phyloP scores from a whole-genome alignment of 768 basidiomycete genomes.

The Suillus ampliporus region DNA sequence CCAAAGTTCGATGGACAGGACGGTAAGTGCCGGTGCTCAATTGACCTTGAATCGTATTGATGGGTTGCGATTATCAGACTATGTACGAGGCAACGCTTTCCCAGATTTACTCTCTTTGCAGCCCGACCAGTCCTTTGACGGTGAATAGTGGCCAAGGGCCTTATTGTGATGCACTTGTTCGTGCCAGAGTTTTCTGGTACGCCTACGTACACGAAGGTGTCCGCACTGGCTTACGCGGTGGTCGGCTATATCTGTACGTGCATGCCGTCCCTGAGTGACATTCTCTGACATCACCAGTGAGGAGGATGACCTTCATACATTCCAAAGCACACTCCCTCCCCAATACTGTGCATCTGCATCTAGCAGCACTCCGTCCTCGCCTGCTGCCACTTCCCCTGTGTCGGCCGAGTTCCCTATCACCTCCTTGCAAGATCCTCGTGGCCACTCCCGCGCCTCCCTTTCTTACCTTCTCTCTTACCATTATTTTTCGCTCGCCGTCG shows the following conservation, averaged over 20 bases:
- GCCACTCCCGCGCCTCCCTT: slow-evolving; percentile 42
- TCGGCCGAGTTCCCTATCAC: slow-evolving; percentile 30
- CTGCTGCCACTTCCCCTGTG: slow-evolving; percentile 28
- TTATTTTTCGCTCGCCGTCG: slow-evolving; percentile 72
- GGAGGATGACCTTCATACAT: slow-evolving; percentile 76
- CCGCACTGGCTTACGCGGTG: slow-evolving; percentile 81
- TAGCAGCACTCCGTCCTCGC: slow-evolving; percentile 39
- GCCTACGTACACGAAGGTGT: slow-evolving; percentile 86
- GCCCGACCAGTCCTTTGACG: slow-evolving; percentile 49
- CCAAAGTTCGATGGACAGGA: slow-evolving; percentile 33
- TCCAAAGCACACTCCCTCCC: slow-evolving; percentile 67
- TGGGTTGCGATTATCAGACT: slow-evolving; percentile 38
- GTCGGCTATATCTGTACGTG: slow-evolving; percentile 78
- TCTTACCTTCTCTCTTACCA: slow-evolving; percentile 60
- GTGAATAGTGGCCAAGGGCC: slow-evolving; percentile 55
- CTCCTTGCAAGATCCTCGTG: slow-evolving; percentile 25
- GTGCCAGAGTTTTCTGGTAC: slow-evolving; percentile 90
- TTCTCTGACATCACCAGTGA: slow-evolving; percentile 46
- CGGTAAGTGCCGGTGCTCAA: slow-evolving; percentile 16
- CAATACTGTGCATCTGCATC: slow-evolving; percentile 37
- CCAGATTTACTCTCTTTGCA: slow-evolving; percentile 82
- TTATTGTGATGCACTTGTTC: slow-evolving; percentile 64
- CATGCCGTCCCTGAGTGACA: neutral
- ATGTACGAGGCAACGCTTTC: slow-evolving; percentile 84
- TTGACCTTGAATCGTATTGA: slow-evolving; percentile 15